Base-by-base conservation (phyloP, 2,329 filamentous ascomycete species). In the Aspergillus tubingensis region DNA sequence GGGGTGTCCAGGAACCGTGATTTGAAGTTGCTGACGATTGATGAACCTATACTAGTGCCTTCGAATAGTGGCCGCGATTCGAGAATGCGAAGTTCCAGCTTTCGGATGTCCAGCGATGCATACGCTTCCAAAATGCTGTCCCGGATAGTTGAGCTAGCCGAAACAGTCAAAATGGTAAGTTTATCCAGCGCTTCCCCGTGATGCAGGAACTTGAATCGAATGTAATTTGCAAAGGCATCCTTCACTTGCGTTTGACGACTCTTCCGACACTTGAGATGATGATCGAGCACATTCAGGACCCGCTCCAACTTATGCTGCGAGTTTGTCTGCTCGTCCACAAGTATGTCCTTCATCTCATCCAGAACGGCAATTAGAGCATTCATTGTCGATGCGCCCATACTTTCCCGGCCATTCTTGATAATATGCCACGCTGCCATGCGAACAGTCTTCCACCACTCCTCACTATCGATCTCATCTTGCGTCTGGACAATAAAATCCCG, bases 21-120 rank as follows among this genome's bases (percentile, higher is more conserved):
- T 49, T 63, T 65, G 23, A 66, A 71, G 8, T 66, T 61, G 7
- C 65, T 73, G 59, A 60, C 60, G 39, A 63, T 65, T 51, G 58
- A 74, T 69, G 64, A 85, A 61, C 84, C 85, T 54, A 87, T 79
- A 8, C 79, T 81, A 4, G 84, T 84, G 7, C 88, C 88, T 73
- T 91, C 88, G 64, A 82, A 90, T 0, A 87, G 78, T 0, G 88
- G 88, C 0, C 88, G 80, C 2, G 88, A 90, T 70, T 91, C 88
- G 3, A 91, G 79, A 30, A 91, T 77, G 4, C 81, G 82, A 17
- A 91, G 72, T 53, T 87, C 81, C 8, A 89, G 68, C 0, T 47
- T 62, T 62, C 67, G 30, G 7, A 80, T 69, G 1, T 67, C 71
- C 2, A 76, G 69, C 1, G 66, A 64, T 0, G 68, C 64, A 10